Evolutionary conservation across 257 asterid genomes (phyloP).

Genomic region (Fraxinus anomala): DNA sequence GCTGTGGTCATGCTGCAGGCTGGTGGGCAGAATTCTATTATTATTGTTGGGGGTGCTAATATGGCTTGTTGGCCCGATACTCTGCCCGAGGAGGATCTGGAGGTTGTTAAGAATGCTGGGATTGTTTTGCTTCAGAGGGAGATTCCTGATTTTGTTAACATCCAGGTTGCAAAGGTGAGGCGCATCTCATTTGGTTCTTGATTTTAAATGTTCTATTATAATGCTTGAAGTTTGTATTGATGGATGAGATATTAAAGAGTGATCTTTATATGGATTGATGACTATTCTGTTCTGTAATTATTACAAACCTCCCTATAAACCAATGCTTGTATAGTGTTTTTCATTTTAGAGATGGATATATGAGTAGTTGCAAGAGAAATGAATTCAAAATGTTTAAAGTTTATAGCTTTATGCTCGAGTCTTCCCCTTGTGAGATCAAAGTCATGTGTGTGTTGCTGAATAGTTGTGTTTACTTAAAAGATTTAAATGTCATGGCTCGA

Average conservation of each 20-base stretch:
- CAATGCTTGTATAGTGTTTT: not conserved
- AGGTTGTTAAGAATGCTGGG: constrained; percentile 68
- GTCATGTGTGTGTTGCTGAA: no score
- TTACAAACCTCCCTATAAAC: not conserved
- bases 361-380: constrained; percentile 2
- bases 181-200: constrained; percentile 19
- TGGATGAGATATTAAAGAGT: not conserved
- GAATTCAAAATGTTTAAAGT: not conserved
- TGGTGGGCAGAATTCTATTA: constrained; percentile 88
- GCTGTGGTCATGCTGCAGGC: constrained; percentile 94
- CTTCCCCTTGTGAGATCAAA: no score
- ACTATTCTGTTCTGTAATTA: not conserved
- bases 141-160: constrained; percentile 84
- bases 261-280: no score
- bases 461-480: constrained; percentile 1
- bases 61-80: constrained; percentile 81
- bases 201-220: not conserved
- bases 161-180: constrained; percentile 93
- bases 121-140: constrained; percentile 96
- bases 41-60: constrained; percentile 90
- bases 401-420: no score
- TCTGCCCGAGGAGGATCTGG: constrained; percentile 62
- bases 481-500: not conserved
- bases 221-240: not conserved
- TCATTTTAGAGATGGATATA: constrained; percentile 10